phyloP scores from a whole-genome alignment of 2,329 filamentous ascomycete species.

The Zymoseptoria ardabiliae region DNA sequence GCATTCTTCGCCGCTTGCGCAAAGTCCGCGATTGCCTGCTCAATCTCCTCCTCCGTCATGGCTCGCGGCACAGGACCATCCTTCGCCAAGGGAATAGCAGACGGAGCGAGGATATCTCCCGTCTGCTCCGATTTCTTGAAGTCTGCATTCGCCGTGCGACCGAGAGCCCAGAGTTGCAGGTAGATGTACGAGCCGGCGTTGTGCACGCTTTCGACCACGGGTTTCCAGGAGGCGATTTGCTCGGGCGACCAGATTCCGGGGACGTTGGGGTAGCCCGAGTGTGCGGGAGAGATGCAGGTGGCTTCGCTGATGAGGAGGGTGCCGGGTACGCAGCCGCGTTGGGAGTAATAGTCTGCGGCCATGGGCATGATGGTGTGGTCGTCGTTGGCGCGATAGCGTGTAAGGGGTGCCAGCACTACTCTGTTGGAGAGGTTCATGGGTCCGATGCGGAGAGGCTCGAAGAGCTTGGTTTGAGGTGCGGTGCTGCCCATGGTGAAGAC shows the following conservation, averaged over 20 bases:
- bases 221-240: slow-evolving; percentile 44
- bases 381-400: slow-evolving; percentile 39
- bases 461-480: slow-evolving; percentile 23
- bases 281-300: slow-evolving; percentile 26
- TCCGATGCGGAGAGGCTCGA: slow-evolving; percentile 36
- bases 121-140: slow-evolving; percentile 14
- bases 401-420: slow-evolving; percentile 50
- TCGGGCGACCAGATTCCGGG: slow-evolving; percentile 27
- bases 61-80: slow-evolving; percentile 9
- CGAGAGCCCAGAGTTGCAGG: slow-evolving; percentile 41
- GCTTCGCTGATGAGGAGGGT: slow-evolving; percentile 29
- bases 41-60: slow-evolving; percentile 42
- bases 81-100: slow-evolving; percentile 24
- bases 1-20: slow-evolving; percentile 44
- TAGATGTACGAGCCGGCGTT: slow-evolving; percentile 43
- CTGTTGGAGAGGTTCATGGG: slow-evolving; percentile 35
- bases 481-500: slow-evolving; percentile 7
- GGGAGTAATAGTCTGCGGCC: slow-evolving; percentile 31
- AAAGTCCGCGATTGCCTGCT: slow-evolving; percentile 30
- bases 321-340: slow-evolving; percentile 24
- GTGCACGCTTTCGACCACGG: slow-evolving; percentile 44
- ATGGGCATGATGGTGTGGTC: slow-evolving; percentile 36
- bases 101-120: slow-evolving; percentile 24
- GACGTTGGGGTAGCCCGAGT: slow-evolving; percentile 21
- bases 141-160: slow-evolving; percentile 37